Base-by-base conservation (phyloP, 2,329 filamentous ascomycete species). In the Aspergillus sp. region DNA sequence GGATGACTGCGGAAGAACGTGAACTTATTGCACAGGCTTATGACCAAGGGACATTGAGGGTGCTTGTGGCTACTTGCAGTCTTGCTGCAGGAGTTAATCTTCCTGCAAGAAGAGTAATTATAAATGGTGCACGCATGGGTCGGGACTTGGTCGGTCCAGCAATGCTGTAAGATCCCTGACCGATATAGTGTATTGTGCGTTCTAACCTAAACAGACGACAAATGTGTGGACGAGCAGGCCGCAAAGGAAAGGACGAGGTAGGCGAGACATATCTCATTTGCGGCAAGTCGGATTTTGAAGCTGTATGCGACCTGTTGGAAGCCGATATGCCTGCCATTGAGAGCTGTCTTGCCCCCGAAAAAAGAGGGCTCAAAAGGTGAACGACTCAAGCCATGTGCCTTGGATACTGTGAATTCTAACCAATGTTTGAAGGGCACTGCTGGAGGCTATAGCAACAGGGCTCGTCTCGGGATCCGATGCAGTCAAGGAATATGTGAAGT, bases 41-140 rank as follows among this genome's bases (percentile, higher is more conserved):
- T 64, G 90, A 92, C 69, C 73, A 78, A 45, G 89, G 90, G 0
- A 78, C 84, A 5, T 71, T 92, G 18, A 88, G 88, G 65, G 85
- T 91, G 0, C 87, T 91, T 55, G 86, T 91, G 16, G 90, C 90
- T 42, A 93, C 90, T 1, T 92, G 89, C 67, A 91, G 89, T 70
- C 81, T 93, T 58, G 90, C 90, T n/a, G 90, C 90, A 14, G 90
- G 90, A n/a, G 91, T 93, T 59, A 92, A 93, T 73, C 77, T 93
- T 18, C 81, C 81, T 14, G 90, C 90, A 7, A 81, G 90, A 55
- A 81, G 90, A 64, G 90, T 93, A 0, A 91, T 93, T 59, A 81
- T 91, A 26, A 89, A 91, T 69, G 88, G 86, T 62, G 89, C 88
- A 31, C 83, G 87, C 46, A 92, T 92, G 88, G 90, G 90, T 0